A percentile compares a stretch with the other conserved stretches of the same genome.
Evolutionary conservation across 441 rosid genomes (phyloP).

Genomic region (Gossypium aridum): DNA sequence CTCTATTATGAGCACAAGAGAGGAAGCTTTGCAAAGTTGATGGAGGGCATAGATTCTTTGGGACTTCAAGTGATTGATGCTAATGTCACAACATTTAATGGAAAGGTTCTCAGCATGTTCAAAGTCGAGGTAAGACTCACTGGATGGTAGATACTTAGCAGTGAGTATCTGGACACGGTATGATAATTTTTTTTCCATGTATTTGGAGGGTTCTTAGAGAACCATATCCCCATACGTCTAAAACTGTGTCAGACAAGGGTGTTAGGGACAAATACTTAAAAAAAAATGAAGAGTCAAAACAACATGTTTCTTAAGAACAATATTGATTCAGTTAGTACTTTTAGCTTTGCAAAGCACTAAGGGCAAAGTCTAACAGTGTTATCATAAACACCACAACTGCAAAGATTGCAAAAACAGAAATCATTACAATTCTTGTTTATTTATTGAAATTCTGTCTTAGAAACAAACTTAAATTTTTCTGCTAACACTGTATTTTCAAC

Average conservation of each 20-base stretch:
- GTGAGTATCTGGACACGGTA: no score
- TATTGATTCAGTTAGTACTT: no score
- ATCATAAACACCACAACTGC: neutral
- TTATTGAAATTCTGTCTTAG: conserved; percentile 5
- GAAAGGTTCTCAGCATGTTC: conserved; percentile 45
- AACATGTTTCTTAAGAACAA: neutral
- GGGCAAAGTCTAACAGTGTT: neutral
- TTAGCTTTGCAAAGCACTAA: no score
- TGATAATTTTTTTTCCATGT: neutral
- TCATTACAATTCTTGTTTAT: neutral
- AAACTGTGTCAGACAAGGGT: neutral
- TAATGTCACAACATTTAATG: conserved; percentile 53
- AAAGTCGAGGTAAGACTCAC: conserved; percentile 52
- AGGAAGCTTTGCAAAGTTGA: conserved; percentile 53
- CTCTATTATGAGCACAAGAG: conserved; percentile 32
- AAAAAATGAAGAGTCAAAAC: neutral
- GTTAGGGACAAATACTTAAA: neutral
- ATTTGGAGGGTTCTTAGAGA: neutral
- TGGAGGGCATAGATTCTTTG: conserved; percentile 45
- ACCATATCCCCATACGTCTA: neutral
- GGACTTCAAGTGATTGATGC: conserved; percentile 61
- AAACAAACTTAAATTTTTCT: neutral
- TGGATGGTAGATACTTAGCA: neutral
- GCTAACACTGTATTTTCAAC: conserved; percentile 3
- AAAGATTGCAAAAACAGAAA: neutral